These are phyloP conservation scores for Irpex rosettiformis DNA, from an alignment of 1,284 basidiomycete species.

Conservation along the genomic window DNA sequence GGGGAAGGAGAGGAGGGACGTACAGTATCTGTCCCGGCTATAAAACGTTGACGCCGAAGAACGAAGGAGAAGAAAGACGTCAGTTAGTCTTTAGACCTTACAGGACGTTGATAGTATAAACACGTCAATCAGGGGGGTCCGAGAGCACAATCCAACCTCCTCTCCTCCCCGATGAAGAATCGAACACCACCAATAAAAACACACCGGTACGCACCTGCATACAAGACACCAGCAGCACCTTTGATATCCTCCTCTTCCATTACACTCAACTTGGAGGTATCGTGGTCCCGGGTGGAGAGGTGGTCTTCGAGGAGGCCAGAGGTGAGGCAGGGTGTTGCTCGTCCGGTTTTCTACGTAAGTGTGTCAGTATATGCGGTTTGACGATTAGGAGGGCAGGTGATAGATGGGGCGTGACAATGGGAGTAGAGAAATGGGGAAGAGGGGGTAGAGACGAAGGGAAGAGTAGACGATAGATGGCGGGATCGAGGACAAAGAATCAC, in stretches of 20 bases:
- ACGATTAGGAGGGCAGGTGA: neutral
- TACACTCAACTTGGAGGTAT: conserved; percentile 12
- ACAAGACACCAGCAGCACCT: conserved; percentile 51
- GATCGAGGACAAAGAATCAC: neutral
- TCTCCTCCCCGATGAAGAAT: too few species aligned
- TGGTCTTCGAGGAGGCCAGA: conserved; percentile 43
- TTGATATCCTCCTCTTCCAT: conserved; percentile 53
- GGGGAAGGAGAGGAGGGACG: conserved; percentile 4
- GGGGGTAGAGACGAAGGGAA: neutral
- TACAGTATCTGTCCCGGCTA: conserved; percentile 34
- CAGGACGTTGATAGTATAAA: too few species aligned
- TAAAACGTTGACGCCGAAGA: neutral
- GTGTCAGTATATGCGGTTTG: neutral
- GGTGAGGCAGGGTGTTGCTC: conserved; percentile 47
- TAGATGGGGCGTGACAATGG: neutral
- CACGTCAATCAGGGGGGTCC: too few species aligned
- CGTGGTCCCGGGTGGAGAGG: conserved; percentile 4
- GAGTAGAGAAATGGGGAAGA: neutral
- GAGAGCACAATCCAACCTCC: too few species aligned
- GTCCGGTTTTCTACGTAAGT: conserved; percentile 32
- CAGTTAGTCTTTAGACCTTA: too few species aligned
- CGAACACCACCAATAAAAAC: too few species aligned
- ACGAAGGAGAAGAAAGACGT: too few species aligned
- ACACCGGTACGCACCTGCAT: conserved; percentile 32
- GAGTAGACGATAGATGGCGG: neutral